Conservation (phyloP, 169 alveolate species). For the Plasmodium inui region DNA sequence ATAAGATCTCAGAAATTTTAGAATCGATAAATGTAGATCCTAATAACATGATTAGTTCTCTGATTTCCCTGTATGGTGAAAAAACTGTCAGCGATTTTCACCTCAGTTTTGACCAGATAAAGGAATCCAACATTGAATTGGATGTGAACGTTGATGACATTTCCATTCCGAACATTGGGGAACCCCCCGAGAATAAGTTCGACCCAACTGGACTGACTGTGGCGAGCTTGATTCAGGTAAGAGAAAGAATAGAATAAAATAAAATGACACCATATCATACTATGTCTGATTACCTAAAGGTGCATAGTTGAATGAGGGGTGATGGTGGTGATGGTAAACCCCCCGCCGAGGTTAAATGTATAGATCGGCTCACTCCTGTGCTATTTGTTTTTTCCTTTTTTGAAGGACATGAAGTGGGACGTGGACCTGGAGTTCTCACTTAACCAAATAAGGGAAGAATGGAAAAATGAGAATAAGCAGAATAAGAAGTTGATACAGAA, state of each 20-base stretch:
- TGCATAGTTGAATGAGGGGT: background rate
- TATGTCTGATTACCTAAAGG: background rate
- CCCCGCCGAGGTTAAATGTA: background rate
- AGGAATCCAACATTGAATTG: constrained; percentile 50
- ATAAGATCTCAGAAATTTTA: constrained; percentile 62
- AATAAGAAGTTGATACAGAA: constrained; percentile 56
- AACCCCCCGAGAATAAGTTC: constrained; percentile 15
- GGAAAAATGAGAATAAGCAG: constrained; percentile 69
- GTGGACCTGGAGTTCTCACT: constrained; percentile 62
- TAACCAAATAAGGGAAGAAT: constrained; percentile 63
- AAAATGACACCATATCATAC: background rate
- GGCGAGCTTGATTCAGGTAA: constrained; percentile 40
- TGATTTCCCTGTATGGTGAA: constrained; percentile 63
- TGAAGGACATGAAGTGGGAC: constrained; percentile 70
- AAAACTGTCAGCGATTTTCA: constrained; percentile 55
- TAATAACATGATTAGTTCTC: constrained; percentile 53
- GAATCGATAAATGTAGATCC: constrained; percentile 71
- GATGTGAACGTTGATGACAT: constrained; percentile 65
- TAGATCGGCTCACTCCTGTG: background rate
- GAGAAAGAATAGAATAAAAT: background rate
- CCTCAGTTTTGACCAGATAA: constrained; percentile 47
- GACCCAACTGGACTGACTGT: constrained; percentile 60
- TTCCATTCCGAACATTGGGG: constrained; percentile 38
- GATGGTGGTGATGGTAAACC: background rate
- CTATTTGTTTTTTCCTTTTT: background rate